Conservation (phyloP, 805 yeast species). For the Saccharomycopsis sp. region DNA sequence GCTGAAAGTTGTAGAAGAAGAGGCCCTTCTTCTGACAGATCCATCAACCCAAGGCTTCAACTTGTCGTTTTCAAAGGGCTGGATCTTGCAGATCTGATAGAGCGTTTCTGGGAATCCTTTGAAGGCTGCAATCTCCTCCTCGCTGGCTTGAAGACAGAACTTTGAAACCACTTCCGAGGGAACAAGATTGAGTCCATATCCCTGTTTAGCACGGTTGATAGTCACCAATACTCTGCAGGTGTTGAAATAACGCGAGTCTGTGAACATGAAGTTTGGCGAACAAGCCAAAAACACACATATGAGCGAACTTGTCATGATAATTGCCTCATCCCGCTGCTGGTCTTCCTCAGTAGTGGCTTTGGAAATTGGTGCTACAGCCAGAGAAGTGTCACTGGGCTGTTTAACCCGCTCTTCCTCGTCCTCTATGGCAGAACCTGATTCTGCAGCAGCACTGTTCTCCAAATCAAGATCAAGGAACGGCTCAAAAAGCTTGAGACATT, state of each 20-base stretch:
- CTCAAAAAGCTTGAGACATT: slow-evolving; percentile 5
- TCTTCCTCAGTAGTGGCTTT: background rate
- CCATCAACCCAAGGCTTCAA: background rate
- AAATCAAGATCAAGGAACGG: background rate
- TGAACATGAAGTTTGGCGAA: slow-evolving; percentile 1
- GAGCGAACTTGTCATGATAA: slow-evolving; percentile 6
- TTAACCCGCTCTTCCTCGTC: background rate
- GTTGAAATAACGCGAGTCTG: slow-evolving; percentile 6
- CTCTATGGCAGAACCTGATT: background rate
- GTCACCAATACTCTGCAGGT: background rate
- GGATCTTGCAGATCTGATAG: slow-evolving; percentile 6
- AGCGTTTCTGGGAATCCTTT: slow-evolving; percentile 4
- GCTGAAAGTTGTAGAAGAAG: background rate
- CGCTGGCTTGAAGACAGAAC: background rate
- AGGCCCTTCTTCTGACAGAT: background rate
- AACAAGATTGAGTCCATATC: background rate
- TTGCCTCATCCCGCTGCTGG: slow-evolving; percentile 2
- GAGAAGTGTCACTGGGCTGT: background rate
- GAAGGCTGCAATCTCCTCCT: slow-evolving; percentile 1
- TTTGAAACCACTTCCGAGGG: background rate
- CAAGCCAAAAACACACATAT: slow-evolving; percentile 7
- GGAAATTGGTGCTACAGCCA: background rate
- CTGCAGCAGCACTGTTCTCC: background rate
- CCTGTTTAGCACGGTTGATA: background rate
- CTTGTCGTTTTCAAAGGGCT: slow-evolving; percentile 5